Evolutionary conservation across 2,329 filamentous ascomycete species (phyloP), one percentile per base, ranked within the genome.

Genomic region (Fusarium odoratissimum): DNA sequence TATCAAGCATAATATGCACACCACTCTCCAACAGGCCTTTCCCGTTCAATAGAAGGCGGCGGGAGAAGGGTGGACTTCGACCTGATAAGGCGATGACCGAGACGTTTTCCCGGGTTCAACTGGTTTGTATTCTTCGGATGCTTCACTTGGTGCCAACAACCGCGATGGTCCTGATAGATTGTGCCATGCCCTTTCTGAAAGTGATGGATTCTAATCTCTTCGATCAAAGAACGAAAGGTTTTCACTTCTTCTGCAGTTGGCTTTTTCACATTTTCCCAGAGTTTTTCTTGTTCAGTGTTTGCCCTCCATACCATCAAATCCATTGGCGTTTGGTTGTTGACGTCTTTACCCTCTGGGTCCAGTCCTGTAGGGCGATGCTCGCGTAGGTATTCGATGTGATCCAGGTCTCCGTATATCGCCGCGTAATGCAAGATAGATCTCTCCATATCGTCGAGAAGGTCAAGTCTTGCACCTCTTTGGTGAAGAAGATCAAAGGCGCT

Each of bases 361-460:
- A 17, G 30, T 2, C 19, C 52, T 23, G n/a, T 45, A 12, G 33
- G 38, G 1, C 17, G 6, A 7, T 13, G 17, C 2, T 11, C 11
- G 13, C 52, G 28, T 6, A 56, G n/a, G 13, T 46, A 33, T 6
- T 41, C 4, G 6, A 56, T 46, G 1, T 56, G 52, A 8, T 56
- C 52, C 13, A 56, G 8, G 13, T 56, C 52, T 6, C 52, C 38
- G 14, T 42, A 55, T 5, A 30, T 2, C 7, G 37, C 51, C 10
- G 6, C 37, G 25, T 31, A 42, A n/a, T 55, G 51, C 6, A 55
- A 31, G 16, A 44, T 3, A 8, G 51, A 55, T 19, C 11, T 55
- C 0, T 1, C 0, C 11, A 1, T 2, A 0, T 4, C 3, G 12
- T 31, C 28, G 3, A 14, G 2, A 14, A 42, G 5, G 6, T 44